Base-by-base conservation (phyloP, 108 stramenopile species). In the Cyclotella baltica region DNA sequence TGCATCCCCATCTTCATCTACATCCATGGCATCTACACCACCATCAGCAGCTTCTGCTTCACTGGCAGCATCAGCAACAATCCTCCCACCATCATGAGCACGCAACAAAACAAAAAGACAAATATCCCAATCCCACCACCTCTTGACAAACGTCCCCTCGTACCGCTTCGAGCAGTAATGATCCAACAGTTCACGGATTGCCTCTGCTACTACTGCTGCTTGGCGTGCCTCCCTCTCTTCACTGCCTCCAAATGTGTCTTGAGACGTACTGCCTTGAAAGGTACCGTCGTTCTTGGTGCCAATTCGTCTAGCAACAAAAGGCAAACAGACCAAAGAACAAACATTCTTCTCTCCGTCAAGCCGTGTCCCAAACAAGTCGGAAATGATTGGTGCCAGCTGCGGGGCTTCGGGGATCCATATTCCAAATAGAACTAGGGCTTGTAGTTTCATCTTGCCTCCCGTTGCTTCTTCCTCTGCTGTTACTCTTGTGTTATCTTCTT, bases 391-490 rank as follows among this genome's bases (percentile, higher is more conserved):
- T 25, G 85, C 78, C 59, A 93, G 46, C 57, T 94, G 93, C 23
- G 95, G 93, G 50, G 95, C 95, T 22, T 93, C 48, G 3, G 89
- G 88, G 31, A 94, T 61, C 95, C 95, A 96, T 57, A 77, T 80
- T 22, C 90, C 86, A 69, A 92, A 84, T 28, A 96, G 64, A 28
- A 89, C 62, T 48, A 83, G 90, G 40, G 73, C 77, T 33, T 48
- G 73, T 22, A 83, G 69, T 0, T 58, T 56, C 65, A 29, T 43
- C 19, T 36, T 73, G 35, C 35, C 34, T 18, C 36, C 6, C 47
- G 47, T 27, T 55, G 27, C 22, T 3, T 55, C 35, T n/a, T 23
- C 55, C 16, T 61, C n/a, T 46, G 51, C 36, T 46, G 43, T 64
- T 10, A 31, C 53, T 46, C 6, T 35, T 20, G n/a, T n/a, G n/a